These are phyloP conservation scores for Coemansia sp. DNA, from an alignment of 192 early-diverging fungal genomes.

Conservation along the genomic window DNA sequence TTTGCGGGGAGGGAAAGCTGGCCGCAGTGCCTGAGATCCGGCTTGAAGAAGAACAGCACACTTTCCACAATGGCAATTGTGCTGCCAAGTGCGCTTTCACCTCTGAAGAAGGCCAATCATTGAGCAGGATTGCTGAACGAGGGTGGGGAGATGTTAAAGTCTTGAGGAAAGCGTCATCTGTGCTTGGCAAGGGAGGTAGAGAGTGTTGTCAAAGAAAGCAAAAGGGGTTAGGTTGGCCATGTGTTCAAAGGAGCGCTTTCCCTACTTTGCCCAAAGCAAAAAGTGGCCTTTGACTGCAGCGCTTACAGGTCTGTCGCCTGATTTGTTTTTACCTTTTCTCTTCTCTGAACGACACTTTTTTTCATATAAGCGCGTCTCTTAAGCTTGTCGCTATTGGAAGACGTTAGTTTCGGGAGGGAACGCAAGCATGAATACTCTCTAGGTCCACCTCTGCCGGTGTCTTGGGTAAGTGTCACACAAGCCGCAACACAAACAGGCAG, in stretches of 20 bases:
- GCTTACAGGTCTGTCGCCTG: too few relatives aligned
- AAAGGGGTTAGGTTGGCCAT: not conserved
- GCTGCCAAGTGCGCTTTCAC: not conserved
- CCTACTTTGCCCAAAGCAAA: not conserved
- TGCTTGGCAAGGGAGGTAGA: not conserved
- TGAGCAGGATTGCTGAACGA: not conserved
- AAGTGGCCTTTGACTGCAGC: too few relatives aligned
- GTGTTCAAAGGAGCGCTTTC: not conserved
- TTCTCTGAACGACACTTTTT: too few relatives aligned
- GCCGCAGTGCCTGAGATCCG: not conserved
- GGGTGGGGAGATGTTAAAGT: not conserved
- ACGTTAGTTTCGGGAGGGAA: too few relatives aligned
- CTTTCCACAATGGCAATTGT: not conserved
- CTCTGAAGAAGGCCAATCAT: not conserved
- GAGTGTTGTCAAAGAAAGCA: too few relatives aligned
- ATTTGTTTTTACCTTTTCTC: too few relatives aligned
- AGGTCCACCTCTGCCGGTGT: too few relatives aligned
- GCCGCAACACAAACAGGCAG: too few relatives aligned
- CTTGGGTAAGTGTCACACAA: too few relatives aligned
- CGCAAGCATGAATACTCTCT: too few relatives aligned
- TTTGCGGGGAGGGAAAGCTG: not conserved
- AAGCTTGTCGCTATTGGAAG: too few relatives aligned
- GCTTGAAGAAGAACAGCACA: not conserved
- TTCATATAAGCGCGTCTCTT: too few relatives aligned
- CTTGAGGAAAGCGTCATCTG: not conserved